phyloP scores from a whole-genome alignment of 192 early-diverging fungal species.

The Globomyces pollinis-pini region DNA sequence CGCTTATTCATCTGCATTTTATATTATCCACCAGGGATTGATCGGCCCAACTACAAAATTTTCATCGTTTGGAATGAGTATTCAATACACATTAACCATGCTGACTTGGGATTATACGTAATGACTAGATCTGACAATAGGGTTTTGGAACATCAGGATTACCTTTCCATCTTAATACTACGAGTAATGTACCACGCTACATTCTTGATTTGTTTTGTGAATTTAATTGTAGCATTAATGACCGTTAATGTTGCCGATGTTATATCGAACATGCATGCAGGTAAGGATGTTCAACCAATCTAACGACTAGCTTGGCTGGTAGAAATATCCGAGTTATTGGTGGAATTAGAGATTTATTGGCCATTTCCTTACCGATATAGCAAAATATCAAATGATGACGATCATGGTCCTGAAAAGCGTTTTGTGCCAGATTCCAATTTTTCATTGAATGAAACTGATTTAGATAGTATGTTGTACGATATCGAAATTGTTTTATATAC shows the following conservation, averaged over 20 bases:
- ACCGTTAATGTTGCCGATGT: constrained; percentile 43
- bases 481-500: constrained; percentile 1
- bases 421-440: too few species aligned
- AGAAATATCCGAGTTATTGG: constrained; percentile 38
- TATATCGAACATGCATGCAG: constrained; percentile 28
- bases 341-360: constrained; percentile 40
- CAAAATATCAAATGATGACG: background rate
- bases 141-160: constrained; percentile 22
- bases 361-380: constrained; percentile 27
- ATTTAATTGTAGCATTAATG: constrained; percentile 41
- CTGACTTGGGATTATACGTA: constrained; percentile 34
- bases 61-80: constrained; percentile 16
- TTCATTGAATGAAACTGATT: too few species aligned
- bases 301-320: constrained; percentile 43
- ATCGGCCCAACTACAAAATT: constrained; percentile 14
- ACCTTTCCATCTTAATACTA: constrained; percentile 26
- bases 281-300: too few species aligned
- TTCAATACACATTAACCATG: constrained; percentile 38
- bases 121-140: background rate
- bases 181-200: constrained; percentile 34
- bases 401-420: too few species aligned
- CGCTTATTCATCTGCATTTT: constrained; percentile 31
- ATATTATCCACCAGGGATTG: constrained; percentile 19
- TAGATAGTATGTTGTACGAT: background rate
- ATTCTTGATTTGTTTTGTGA: constrained; percentile 36